Base-by-base conservation (phyloP, 2,329 filamentous ascomycete species). In the Pseudogymnoascus sp. region DNA sequence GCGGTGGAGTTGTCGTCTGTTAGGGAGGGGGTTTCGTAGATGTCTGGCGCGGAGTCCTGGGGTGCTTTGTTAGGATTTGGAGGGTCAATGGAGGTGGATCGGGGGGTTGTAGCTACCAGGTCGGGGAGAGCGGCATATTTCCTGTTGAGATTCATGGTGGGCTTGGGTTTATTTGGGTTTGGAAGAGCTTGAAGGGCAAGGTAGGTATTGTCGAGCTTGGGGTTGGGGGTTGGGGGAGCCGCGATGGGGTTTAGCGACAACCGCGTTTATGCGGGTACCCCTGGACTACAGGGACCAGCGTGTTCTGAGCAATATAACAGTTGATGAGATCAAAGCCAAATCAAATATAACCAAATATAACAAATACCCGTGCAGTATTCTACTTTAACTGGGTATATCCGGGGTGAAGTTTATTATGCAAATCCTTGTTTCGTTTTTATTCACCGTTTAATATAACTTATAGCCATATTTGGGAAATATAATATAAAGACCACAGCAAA, bases 1-100 rank as follows among this genome's bases (percentile, higher is more conserved):
- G 91, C 77, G 55, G 91, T 96, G 19, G 91, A 95, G 64, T 84
- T 88, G 73, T 95, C 92, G 70, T 96, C 90, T 60, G 88, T 92
- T 65, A 96, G 78, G 60, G 95, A 92, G 65, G 92, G 92, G 13
- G 94, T 97, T 75, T 97, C 92, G 78, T 96, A 97, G 68, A 96
- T 90, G 70, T 97, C 94, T 65, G 92, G 92, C 26, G 92, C 91
- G 59, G 87, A 88, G 75, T 96, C 92, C 89, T 95, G 66, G 48
- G 59, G 23, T 9, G 33, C 52, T 64, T 57, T 64, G 62, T 61
- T 61, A 64, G 62, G 26, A 18, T 56, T 38, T 33, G 45, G 59
- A 28, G 58, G 38, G 59, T 58, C 13, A 19, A 60, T 41, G 10
- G 13, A n/a, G 10, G 39, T 23, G n/a, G 15, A 26, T 30, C 5